Evolutionary conservation across 2,329 filamentous ascomycete genomes (phyloP).

Genomic region (Magnaporthiopsis poae): DNA sequence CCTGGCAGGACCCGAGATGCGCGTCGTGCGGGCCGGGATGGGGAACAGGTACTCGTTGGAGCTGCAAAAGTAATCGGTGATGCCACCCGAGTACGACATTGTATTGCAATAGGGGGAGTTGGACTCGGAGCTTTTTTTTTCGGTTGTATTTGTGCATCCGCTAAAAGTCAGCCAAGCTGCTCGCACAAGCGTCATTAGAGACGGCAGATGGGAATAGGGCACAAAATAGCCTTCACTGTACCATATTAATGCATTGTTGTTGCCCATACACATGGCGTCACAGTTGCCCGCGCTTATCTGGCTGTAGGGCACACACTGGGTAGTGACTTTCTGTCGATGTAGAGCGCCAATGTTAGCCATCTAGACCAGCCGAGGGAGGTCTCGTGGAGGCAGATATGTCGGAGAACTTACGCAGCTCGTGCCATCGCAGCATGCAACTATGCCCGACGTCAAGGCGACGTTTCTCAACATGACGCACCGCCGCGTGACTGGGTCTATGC

Average conservation of each 20-base stretch:
- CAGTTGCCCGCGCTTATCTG: neutral
- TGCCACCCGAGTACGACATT: conserved; percentile 29
- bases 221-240: no score
- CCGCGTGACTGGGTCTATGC: neutral
- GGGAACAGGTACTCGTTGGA: conserved; percentile 6
- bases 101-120: conserved; percentile 34
- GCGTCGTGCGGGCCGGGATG: neutral
- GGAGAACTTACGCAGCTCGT: conserved; percentile 19
- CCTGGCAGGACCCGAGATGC: neutral
- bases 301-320: neutral
- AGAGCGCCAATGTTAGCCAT: no score
- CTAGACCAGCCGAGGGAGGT: no score
- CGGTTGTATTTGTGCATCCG: no score
- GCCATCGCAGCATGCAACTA: conserved; percentile 32
- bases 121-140: neutral
- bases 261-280: no score
- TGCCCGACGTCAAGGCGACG: conserved; percentile 19
- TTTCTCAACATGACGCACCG: neutral
- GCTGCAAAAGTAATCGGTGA: conserved; percentile 37
- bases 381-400: no score
- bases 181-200: no score
- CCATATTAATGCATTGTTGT: no score
- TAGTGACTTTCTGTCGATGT: neutral
- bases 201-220: no score
- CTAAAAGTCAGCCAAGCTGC: no score